Percentiles rank a stretch among this genome's conserved stretches.
Conservation (phyloP, 306 rosid species). For the Cajanus cajan region DNA sequence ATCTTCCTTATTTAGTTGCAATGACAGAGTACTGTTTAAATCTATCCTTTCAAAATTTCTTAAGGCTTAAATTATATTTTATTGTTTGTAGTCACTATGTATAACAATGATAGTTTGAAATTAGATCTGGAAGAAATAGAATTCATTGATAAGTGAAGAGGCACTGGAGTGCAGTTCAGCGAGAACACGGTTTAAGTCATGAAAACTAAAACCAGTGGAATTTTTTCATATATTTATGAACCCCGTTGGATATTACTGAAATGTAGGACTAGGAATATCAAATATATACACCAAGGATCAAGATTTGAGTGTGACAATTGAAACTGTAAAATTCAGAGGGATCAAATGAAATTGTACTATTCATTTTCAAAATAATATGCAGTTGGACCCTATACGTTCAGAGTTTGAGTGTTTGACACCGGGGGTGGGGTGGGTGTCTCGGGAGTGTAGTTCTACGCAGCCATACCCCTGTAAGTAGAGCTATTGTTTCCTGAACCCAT, state of each 20-base stretch:
- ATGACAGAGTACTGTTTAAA: neutral
- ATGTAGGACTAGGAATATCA: neutral
- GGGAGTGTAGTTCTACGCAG: neutral
- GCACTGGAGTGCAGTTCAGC: neutral
- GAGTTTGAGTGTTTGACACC: neutral
- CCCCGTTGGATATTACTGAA: constrained; percentile 6
- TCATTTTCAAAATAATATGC: neutral
- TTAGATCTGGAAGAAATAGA: neutral
- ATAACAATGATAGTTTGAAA: neutral
- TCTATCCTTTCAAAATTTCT: neutral
- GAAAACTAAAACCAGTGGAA: neutral
- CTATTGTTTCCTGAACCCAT: neutral
- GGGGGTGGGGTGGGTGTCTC: neutral
- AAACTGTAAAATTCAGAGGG: neutral
- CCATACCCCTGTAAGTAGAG: neutral
- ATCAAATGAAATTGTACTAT: neutral
- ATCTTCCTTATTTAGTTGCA: neutral
- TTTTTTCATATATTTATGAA: neutral
- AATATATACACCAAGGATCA: neutral
- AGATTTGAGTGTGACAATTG: constrained; percentile 2
- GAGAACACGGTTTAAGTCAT: neutral
- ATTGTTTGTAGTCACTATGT: neutral
- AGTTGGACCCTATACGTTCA: neutral
- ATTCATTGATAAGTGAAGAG: neutral
- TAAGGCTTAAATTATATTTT: neutral